Evolutionary conservation across 768 basidiomycete genomes (phyloP), one percentile per base, ranked within the genome.

Genomic region (Panus rudis): DNA sequence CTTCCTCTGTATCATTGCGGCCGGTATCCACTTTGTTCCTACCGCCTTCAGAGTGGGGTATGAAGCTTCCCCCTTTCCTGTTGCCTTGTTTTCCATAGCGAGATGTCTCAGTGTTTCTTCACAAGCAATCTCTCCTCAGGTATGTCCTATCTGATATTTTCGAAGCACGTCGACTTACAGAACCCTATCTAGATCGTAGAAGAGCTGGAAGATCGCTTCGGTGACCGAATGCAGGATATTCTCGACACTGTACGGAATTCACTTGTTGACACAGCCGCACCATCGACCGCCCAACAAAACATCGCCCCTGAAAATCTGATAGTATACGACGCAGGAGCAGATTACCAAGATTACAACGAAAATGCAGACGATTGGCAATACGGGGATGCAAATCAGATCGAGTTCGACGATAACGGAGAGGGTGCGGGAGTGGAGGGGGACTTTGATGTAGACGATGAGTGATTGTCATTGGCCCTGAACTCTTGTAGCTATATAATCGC

Each of bases 151-250:
- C n/a, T n/a, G 10, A 10, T n/a, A 30, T 30, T n/a, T 30, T n/a
- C n/a, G 38, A n/a, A 10, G 10, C 28, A 35, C 16, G 21, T 17
- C 7, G 16, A 7, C n/a, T 7, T 35, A 17, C 7, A 30, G 16
- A 13, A 31, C 22, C 20, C 12, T 33, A 17, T 20, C n/a, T 41
- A 96, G 92, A 84, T 94, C 42, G 78, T 97, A 7, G 93, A 97
- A 63, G 92, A 97, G 60, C 65, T 91, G 2, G 89, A 92, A 61
- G 84, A 87, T 50, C 76, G 92, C 33, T 73, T 92, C 4, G 80
- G 81, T 0, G 73, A 81, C 30, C 67, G 72, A 24, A 80, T 84
- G 63, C 75, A 82, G 3, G 77, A 81, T 7, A 77, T 93, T 10
- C 66, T 92, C 0, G 55, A 59, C 4, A 58, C 67, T 22, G 82